phyloP scores from a whole-genome alignment of 805 yeast genomes.

The Pichia eremophila region DNA sequence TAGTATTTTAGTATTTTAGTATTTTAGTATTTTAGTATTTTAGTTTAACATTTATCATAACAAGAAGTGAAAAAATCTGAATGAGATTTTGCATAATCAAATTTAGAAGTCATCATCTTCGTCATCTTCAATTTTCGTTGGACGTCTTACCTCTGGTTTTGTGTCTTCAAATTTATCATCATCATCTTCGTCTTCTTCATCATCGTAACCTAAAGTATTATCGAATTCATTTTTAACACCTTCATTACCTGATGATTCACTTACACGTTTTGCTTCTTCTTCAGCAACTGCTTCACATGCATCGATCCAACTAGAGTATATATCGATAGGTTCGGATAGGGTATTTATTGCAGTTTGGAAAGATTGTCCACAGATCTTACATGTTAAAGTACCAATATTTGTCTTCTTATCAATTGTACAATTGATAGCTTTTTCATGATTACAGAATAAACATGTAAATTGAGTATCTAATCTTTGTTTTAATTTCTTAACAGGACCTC shows the following conservation, averaged over 20 bases:
- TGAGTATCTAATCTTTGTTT: constrained; percentile 74
- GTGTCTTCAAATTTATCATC: background rate
- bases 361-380: constrained; percentile 90
- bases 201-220: constrained; percentile 9
- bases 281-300: constrained; percentile 87
- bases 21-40: too few relatives aligned
- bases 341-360: constrained; percentile 85
- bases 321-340: constrained; percentile 83
- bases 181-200: constrained; percentile 10
- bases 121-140: background rate
- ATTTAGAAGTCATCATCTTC: constrained; percentile 13
- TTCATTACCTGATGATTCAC: constrained; percentile 7
- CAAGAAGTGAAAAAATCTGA: background rate
- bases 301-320: constrained; percentile 96
- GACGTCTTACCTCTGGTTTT: background rate
- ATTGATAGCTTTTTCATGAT: constrained; percentile 86
- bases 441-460: constrained; percentile 89
- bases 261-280: constrained; percentile 29
- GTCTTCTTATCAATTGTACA: constrained; percentile 83
- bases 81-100: background rate
- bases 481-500: constrained; percentile 60
- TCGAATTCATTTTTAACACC: constrained; percentile 3
- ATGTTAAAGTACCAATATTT: constrained; percentile 72
- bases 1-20: too few relatives aligned
- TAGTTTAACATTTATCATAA: too few relatives aligned